Evolutionary conservation across 2,329 filamentous ascomycete species (phyloP), one percentile per base, ranked within the genome.

Genomic region (Alternaria sp.): DNA sequence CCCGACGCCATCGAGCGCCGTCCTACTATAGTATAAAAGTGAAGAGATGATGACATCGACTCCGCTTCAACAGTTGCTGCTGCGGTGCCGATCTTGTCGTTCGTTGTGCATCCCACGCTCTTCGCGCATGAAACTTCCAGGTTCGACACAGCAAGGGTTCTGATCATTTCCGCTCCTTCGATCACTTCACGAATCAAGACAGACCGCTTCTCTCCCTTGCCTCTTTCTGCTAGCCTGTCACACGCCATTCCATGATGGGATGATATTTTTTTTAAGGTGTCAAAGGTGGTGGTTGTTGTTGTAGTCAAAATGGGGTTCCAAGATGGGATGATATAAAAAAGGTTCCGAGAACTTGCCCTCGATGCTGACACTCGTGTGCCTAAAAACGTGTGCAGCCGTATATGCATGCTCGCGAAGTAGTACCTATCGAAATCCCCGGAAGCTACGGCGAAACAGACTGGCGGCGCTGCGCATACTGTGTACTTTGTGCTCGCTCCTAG

Each of bases 111-210:
- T 58, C 45, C 45, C 50, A 56, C 48, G 21, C 50, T 49, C 41
- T 49, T 36, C 33, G 36, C 51, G 44, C 58, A 58, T 71, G 64
- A 67, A 67, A 66, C 63, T 48, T 34, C 44, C 44, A 40, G 37
- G 37, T 61, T 59, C 52, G 52, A 67, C 65, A 62, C 54, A 61
- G 61, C 57, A 62, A 63, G 67, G 68, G 51, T 67, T 50, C 55
- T 61, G 58, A 63, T 69, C 68, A 68, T 64, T 58, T 66, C 64
- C 62, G 61, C 62, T 66, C 56, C 60, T 61, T 55, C 59, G 48
- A 55, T 34, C 46, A 48, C 42, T 44, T 68, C 56, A 65, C 67
- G 64, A 70, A 71, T 71, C 67, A 68, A 54, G 54, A 46, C 58
- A 56, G 60, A 46, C 61, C 63, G 60, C 65, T 56, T 42, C 54